Percentiles rank a stretch among this genome's conserved stretches.
Conservation (phyloP, 2,329 filamentous ascomycete species). For the Fusarium subglutinans region DNA sequence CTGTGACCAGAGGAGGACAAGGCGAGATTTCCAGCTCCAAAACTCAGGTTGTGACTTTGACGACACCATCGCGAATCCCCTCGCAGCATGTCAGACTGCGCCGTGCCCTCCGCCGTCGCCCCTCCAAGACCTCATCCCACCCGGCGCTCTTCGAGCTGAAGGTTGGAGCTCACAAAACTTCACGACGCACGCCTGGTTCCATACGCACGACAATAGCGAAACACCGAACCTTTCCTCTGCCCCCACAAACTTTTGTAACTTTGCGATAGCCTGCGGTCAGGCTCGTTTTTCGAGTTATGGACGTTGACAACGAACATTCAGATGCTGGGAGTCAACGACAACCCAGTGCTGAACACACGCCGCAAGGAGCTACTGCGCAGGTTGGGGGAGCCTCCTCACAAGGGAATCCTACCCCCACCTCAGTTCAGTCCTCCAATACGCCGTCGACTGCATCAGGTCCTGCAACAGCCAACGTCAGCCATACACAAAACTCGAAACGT, state of each 20-base stretch:
- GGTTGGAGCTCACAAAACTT: constrained; percentile 9
- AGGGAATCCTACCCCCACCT: constrained; percentile 45
- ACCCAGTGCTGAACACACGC: constrained; percentile 47
- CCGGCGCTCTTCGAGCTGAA: constrained; percentile 31
- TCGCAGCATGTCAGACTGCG: constrained; percentile 44
- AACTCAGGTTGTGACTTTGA: constrained; percentile 21
- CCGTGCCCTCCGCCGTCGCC: constrained; percentile 25
- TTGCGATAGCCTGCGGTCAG: constrained; percentile 12
- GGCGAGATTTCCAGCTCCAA: constrained; percentile 1
- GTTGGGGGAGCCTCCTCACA: constrained; percentile 39
- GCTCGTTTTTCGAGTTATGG: constrained; percentile 40
- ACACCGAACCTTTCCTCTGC: background rate
- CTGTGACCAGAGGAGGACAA: background rate
- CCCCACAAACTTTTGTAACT: background rate
- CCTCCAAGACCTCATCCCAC: constrained; percentile 31
- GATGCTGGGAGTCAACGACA: constrained; percentile 44
- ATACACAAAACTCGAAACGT: constrained; percentile 57
- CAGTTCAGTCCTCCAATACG: constrained; percentile 42
- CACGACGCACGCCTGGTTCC: constrained; percentile 1
- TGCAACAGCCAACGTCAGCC: constrained; percentile 28
- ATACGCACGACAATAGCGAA: constrained; percentile 1
- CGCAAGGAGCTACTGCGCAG: constrained; percentile 42
- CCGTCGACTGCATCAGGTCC: constrained; percentile 37
- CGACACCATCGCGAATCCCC: constrained; percentile 14
- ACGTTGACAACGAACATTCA: constrained; percentile 46